These are phyloP conservation scores for Panicum virgatum DNA, from an alignment of 202 grass and related monocot species.

Conservation along the genomic window DNA sequence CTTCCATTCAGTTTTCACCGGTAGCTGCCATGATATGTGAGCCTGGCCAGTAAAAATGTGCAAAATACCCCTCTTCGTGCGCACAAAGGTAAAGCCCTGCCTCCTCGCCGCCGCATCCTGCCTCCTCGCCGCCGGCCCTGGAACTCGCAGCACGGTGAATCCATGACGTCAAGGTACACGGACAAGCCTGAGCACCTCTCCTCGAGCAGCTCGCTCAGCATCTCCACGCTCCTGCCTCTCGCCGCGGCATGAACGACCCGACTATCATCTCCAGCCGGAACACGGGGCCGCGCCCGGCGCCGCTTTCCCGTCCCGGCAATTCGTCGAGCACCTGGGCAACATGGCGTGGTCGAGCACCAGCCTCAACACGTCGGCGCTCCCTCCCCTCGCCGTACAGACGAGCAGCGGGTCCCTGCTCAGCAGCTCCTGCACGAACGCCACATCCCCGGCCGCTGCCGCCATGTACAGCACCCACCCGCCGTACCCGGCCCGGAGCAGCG, in stretches of 20 bases:
- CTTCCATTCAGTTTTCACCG: no score
- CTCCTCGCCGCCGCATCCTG: no score
- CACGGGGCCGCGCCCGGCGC: conserved; percentile 27
- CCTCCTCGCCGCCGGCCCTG: no score
- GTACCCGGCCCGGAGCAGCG: conserved; percentile 84
- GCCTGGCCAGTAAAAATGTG: no score
- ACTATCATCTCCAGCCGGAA: conserved; percentile 84
- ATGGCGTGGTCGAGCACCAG: conserved; percentile 72
- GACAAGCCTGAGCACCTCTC: conserved; percentile 46
- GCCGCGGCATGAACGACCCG: conserved; percentile 74
- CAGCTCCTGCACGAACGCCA: conserved; percentile 68
- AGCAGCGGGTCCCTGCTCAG: conserved; percentile 71
- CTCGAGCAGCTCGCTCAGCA: conserved; percentile 69
- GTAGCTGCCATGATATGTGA: no score
- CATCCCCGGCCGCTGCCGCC: conserved; percentile 75
- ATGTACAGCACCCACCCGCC: conserved; percentile 96
- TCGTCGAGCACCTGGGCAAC: conserved; percentile 56
- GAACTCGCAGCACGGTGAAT: conserved; percentile 84
- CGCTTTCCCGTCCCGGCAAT: conserved; percentile 44
- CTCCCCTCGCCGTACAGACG: conserved; percentile 77
- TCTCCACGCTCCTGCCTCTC: conserved; percentile 76
- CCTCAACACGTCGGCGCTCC: conserved; percentile 57
- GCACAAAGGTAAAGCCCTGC: no score
- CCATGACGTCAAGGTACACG: conserved; percentile 71
- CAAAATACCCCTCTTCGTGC: no score